Evolutionary conservation across 75 land plant species (phyloP), one percentile per base, ranked within the genome.

Genomic region (Adiantum capillusveneris): DNA sequence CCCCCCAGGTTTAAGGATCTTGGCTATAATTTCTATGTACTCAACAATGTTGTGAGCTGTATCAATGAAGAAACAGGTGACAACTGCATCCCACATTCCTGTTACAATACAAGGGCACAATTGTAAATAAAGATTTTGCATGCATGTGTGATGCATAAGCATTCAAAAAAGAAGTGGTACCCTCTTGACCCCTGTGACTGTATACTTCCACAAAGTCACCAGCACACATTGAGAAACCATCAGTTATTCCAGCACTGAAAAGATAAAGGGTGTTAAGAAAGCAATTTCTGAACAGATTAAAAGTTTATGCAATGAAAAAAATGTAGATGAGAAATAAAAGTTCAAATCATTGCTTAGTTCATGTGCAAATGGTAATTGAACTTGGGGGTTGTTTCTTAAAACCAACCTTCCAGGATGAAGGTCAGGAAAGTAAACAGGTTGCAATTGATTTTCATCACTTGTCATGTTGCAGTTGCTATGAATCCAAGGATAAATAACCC

Each of bases 161-260:
- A 17, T 18, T 46, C 49, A 21, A 29, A 28, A 63, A 63, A 34
- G 14, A 41, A 31, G 49, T 13, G 14, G 6, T 72, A 88, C 98
- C 98, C 69, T 65, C 64, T 69, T 93, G 98, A 55, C 81, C 65
- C 31, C 79, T 70, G 68, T 93, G 90, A 64, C 67, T 81, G 45
- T 93, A 93, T 18, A 93, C 95, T 62, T 93, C 95, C 44, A 93
- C 83, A 77, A 93, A 93, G 56, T 93, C 98, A 44, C 98, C 98
- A 71, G 87, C 98, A 75, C 98, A 93, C 98, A 93, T 93, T 52
- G 98, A 93, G 66, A 93, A 93, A 16, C 95, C 95, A 69, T 93
- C 98, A 30, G 90, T 85, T 29, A 88, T 93, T 63, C 97, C 94
- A 72, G 90, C 95, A 81, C 98, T 93, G 84, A 58, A 66, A 19